phyloP scores from a whole-genome alignment of 441 rosid species.

The Pelargonium exstipulatum region DNA sequence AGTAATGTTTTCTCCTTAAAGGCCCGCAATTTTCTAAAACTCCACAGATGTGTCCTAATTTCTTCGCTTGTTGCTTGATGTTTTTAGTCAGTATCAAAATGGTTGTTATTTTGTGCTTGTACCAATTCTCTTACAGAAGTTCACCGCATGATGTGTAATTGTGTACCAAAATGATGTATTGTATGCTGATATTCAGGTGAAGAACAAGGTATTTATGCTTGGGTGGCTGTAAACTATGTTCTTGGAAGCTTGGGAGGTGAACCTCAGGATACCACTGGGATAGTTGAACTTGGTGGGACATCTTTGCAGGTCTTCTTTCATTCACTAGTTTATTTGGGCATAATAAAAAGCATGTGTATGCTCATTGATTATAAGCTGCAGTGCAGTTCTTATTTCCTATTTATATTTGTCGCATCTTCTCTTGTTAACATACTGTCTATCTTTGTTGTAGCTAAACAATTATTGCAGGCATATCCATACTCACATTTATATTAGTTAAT shows the following conservation, averaged over 20 bases:
- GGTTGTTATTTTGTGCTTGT: background rate
- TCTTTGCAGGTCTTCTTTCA: constrained; percentile 39
- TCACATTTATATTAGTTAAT: constrained; percentile 1
- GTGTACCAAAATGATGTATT: background rate
- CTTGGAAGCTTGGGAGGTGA: constrained; percentile 41
- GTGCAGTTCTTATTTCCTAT: background rate
- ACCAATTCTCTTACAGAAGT: background rate
- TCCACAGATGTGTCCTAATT: background rate
- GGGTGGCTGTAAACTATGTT: constrained; percentile 44
- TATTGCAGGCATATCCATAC: constrained; percentile 2
- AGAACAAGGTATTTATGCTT: constrained; percentile 37
- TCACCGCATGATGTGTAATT: background rate
- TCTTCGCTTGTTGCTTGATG: background rate
- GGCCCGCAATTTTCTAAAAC: background rate
- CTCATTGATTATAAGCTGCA: background rate
- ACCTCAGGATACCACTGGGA: constrained; percentile 36
- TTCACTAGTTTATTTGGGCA: constrained; percentile 2
- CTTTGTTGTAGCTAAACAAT: background rate
- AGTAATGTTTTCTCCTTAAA: background rate
- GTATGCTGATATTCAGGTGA: constrained; percentile 25
- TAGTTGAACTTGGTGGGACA: constrained; percentile 39
- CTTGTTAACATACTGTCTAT: background rate
- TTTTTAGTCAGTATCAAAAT: background rate
- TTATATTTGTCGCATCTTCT: background rate
- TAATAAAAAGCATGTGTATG: background rate